Evolutionary conservation across 2,329 filamentous ascomycete genomes (phyloP).

Genomic region (Paraphoma sp.): DNA sequence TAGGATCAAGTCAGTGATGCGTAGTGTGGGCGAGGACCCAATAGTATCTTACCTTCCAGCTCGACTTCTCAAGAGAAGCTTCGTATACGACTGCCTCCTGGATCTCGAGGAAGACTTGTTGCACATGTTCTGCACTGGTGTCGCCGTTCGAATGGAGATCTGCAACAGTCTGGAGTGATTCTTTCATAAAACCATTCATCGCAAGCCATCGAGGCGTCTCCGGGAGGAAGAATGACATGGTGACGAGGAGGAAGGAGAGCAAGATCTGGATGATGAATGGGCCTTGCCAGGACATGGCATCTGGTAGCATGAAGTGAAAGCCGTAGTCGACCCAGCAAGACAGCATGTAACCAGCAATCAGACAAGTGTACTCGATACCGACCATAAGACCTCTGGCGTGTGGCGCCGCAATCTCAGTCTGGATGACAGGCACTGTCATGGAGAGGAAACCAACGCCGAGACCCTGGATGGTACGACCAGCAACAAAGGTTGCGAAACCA

Average conservation of each 20-base stretch:
- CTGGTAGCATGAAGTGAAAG: conserved; percentile 46
- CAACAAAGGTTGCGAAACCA: conserved; percentile 42
- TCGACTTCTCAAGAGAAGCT: conserved; percentile 41
- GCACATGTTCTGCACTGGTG: conserved; percentile 43
- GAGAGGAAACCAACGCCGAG: conserved; percentile 46
- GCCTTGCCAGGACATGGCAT: conserved; percentile 43
- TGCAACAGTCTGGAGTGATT: conserved; percentile 50
- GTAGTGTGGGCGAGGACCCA: background rate
- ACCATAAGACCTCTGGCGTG: conserved; percentile 49
- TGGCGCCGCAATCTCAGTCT: conserved; percentile 48
- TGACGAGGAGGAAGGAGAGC: conserved; percentile 41
- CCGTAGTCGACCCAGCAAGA: conserved; percentile 51
- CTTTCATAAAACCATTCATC: conserved; percentile 49
- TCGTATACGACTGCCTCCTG: conserved; percentile 50
- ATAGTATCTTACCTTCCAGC: conserved; percentile 33
- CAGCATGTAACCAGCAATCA: conserved; percentile 49
- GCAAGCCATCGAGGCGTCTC: conserved; percentile 53
- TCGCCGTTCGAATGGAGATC: conserved; percentile 49
- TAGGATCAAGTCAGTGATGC: background rate
- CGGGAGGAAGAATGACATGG: conserved; percentile 48
- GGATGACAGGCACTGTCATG: conserved; percentile 47
- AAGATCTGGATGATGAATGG: conserved; percentile 43
- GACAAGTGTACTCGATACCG: conserved; percentile 48
- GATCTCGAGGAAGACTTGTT: conserved; percentile 47
- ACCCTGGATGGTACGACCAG: conserved; percentile 45